Percentiles rank a stretch among this genome's conserved stretches.
Conservation (phyloP, 2,329 filamentous ascomycete species). For the Beauveria sp. region DNA sequence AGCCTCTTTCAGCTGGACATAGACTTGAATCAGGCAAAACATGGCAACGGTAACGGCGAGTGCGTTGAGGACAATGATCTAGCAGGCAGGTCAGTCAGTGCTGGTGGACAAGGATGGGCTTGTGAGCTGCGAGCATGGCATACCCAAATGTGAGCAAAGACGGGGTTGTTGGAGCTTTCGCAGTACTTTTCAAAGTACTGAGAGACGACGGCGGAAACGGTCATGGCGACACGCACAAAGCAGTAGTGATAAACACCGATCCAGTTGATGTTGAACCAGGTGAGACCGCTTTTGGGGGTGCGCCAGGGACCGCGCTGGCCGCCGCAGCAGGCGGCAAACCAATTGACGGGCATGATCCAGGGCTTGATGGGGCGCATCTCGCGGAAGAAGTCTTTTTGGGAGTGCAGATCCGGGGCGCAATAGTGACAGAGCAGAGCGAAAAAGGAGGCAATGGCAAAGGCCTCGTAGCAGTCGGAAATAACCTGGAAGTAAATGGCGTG, state of each 20-base stretch:
- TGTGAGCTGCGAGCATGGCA: conserved; percentile 14
- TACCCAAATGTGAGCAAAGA: conserved; percentile 82
- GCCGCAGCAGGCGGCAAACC: conserved; percentile 63
- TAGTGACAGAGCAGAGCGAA: conserved; percentile 79
- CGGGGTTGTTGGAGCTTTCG: conserved; percentile 67
- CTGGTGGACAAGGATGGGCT: neutral
- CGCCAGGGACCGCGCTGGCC: conserved; percentile 62
- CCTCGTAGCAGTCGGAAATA: conserved; percentile 79
- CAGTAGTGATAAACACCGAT: conserved; percentile 80
- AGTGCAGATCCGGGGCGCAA: conserved; percentile 66
- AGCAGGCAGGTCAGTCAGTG: conserved; percentile 7
- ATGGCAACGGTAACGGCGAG: conserved; percentile 73
- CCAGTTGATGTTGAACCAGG: conserved; percentile 88
- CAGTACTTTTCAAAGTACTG: conserved; percentile 67
- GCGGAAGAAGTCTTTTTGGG: conserved; percentile 77
- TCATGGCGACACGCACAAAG: conserved; percentile 72
- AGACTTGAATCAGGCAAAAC: conserved; percentile 85
- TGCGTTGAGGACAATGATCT: conserved; percentile 62
- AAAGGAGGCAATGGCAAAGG: conserved; percentile 81
- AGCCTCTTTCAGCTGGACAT: conserved; percentile 64
- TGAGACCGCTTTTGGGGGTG: conserved; percentile 71
- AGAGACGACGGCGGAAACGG: conserved; percentile 66
- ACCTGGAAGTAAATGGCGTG: conserved; percentile 76
- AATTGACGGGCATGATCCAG: conserved; percentile 69
- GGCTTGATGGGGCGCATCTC: conserved; percentile 54